These are phyloP conservation scores for Solanum peruvianum DNA, from an alignment of 257 asterid species.

Conservation along the genomic window DNA sequence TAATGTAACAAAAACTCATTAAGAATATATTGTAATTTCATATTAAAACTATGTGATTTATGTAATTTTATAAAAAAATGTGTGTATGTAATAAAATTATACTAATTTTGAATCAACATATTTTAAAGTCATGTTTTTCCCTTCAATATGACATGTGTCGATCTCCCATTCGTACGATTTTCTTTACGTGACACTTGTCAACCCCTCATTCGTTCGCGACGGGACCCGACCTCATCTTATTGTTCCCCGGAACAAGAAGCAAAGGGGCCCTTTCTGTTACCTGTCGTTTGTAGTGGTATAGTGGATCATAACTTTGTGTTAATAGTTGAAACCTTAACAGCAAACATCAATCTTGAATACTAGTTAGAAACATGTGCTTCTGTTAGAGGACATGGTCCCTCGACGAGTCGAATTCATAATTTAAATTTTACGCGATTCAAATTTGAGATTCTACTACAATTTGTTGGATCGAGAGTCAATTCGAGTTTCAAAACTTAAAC, in stretches of 20 bases:
- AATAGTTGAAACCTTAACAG: constrained; percentile 14
- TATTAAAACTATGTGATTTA: too few species aligned
- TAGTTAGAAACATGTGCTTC: not conserved
- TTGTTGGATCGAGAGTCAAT: not conserved
- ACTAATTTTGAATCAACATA: not conserved
- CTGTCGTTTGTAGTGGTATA: constrained; percentile 13
- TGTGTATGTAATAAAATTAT: not conserved
- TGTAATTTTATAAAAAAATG: not conserved
- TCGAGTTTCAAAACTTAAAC: not conserved
- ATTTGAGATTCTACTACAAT: not conserved
- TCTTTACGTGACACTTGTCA: not conserved
- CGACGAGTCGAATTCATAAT: not conserved
- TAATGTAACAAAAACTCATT: too few species aligned
- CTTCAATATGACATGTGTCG: not conserved
- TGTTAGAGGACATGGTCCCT: not conserved
- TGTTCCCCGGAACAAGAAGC: not conserved
- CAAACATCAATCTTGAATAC: constrained; percentile 3
- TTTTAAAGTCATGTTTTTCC: not conserved
- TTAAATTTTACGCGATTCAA: not conserved
- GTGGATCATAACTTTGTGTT: constrained; percentile 8
- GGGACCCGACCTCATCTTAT: not conserved
- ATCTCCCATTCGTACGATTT: not conserved
- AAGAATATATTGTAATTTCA: too few species aligned
- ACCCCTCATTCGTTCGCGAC: not conserved
- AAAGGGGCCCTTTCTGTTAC: not conserved